Evolutionary conservation across 176 grass and related monocot species (phyloP).

Genomic region (Olyra latifolia): DNA sequence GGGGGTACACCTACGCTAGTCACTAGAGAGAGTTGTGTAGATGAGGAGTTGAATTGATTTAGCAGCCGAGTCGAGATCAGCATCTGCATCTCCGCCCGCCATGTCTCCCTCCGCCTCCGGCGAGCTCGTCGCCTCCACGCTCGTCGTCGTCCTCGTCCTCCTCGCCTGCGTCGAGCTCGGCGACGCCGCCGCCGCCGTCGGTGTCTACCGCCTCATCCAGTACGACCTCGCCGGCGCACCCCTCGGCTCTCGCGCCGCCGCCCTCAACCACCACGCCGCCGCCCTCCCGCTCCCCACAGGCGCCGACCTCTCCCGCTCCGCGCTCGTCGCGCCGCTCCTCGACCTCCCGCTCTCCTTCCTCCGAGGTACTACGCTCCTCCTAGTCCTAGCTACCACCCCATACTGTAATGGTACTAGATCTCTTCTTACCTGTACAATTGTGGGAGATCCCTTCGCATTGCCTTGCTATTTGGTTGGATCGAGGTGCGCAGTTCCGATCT

Average conservation of each 20-base stretch:
- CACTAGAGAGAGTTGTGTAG: too few relatives aligned
- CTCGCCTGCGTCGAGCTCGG: slow-evolving; percentile 85
- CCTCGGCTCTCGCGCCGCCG: slow-evolving; percentile 66
- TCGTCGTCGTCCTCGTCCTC: slow-evolving; percentile 69
- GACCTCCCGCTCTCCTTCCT: slow-evolving; percentile 83
- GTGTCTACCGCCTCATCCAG: slow-evolving; percentile 93
- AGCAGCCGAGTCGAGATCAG: background rate
- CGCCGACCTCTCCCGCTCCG: slow-evolving; percentile 87
- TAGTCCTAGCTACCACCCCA: too few relatives aligned
- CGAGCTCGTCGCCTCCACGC: slow-evolving; percentile 47
- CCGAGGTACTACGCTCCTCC: slow-evolving; percentile 45
- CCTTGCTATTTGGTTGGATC: background rate
- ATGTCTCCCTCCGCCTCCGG: slow-evolving; percentile 48
- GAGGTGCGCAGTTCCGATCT: background rate
- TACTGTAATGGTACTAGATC: background rate
- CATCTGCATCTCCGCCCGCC: slow-evolving; percentile 38
- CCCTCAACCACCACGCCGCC: slow-evolving; percentile 72
- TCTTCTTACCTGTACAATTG: background rate
- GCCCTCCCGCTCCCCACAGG: slow-evolving; percentile 52
- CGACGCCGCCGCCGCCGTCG: slow-evolving; percentile 82
- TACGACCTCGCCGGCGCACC: slow-evolving; percentile 85
- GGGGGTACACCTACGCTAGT: too few relatives aligned
- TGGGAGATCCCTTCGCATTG: slow-evolving; percentile 21
- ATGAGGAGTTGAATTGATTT: too few relatives aligned
- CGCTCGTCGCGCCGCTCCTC: slow-evolving; percentile 70